Evolutionary conservation across 164 flowering plant genomes (phyloP), one percentile per base, ranked within the genome.

Genomic region (Annona squamosa): DNA sequence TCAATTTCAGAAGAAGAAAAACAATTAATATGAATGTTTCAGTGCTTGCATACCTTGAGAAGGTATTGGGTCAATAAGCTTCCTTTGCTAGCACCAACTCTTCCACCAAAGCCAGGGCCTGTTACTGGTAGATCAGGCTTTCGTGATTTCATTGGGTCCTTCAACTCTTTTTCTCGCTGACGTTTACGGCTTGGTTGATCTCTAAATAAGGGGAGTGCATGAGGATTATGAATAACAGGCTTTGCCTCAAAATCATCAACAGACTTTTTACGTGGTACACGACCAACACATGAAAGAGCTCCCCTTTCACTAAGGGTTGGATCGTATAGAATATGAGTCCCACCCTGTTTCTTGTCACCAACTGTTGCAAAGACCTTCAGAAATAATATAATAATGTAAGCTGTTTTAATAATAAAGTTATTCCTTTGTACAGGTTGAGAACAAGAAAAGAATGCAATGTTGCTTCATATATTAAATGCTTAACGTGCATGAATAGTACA

Each of bases 121-220:
- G 80, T 93, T 56, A 96, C 85, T 43, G 98, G 98, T 73, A 92
- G 79, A 72, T 96, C 99, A 46, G 99, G 99, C 77, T 89, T 96
- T 76, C 91, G 98, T 46, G 97, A 88, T 82, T 92, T 93, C 4
- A 90, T 18, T 45, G 98, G 99, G 66, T 96, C 99, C 86, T 96
- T 96, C 84, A 96, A 72, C 70, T 82, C 85, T 74, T 96, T 96
- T 81, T 96, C 97, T 16, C 97, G 80, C 76, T 92, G 97, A 48
- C 99, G 90, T 82, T 96, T 93, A 46, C 98, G 92, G 75, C 99
- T 93, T 19, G 97, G 99, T 75, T 88, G 94, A 80, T 96, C 98
- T 87, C 98, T 91, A 75, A 93, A 93, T 72, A 93, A 74, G 48
- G 99, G 99, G 17, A 96, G 83, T 70, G 99, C 97, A 86, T 96